These are phyloP conservation scores for Rickenella mellea DNA, from an alignment of 768 basidiomycete genomes.

Conservation along the genomic window DNA sequence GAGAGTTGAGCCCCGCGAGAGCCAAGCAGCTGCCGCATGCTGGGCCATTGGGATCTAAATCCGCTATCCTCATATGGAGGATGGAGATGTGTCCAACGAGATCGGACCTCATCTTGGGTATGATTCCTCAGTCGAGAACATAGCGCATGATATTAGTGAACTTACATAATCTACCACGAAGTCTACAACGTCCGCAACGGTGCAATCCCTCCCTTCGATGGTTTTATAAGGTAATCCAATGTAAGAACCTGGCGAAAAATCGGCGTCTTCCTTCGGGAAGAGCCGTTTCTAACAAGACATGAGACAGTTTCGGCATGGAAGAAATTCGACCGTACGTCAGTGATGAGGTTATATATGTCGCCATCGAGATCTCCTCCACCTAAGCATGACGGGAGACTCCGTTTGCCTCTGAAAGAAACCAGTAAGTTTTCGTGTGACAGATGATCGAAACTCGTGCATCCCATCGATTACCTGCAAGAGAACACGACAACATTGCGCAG, in stretches of 20 bases:
- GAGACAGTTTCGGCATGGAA: too few species aligned
- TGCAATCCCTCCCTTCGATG: slow-evolving; percentile 22
- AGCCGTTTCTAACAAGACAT: slow-evolving; percentile 21
- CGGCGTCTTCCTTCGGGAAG: slow-evolving; percentile 14
- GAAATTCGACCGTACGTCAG: slow-evolving; percentile 8
- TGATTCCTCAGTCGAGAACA: slow-evolving; percentile 1
- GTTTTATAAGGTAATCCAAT: slow-evolving; percentile 22
- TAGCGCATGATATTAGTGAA: slow-evolving; percentile 9
- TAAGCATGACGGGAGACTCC: slow-evolving; percentile 35
- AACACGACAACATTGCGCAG: slow-evolving; percentile 41
- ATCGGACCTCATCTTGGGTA: slow-evolving; percentile 25
- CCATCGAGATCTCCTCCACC: slow-evolving; percentile 49
- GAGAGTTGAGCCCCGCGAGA: slow-evolving; percentile 35
- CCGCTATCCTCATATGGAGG: slow-evolving; percentile 34
- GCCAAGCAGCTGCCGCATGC: slow-evolving; percentile 25
- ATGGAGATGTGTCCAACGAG: slow-evolving; percentile 32
- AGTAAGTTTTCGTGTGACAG: slow-evolving; percentile 1
- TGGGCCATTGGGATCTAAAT: slow-evolving; percentile 25
- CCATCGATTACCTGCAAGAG: slow-evolving; percentile 30
- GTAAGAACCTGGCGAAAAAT: slow-evolving; percentile 29
- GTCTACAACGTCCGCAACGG: slow-evolving; percentile 32
- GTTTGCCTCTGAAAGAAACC: slow-evolving; percentile 23
- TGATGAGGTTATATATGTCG: slow-evolving; percentile 40
- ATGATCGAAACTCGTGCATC: background rate
- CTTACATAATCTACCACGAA: slow-evolving; percentile 40